These are phyloP conservation scores for Yamadazyma siamensis DNA, from an alignment of 1,139 yeast genomes.

Conservation along the genomic window DNA sequence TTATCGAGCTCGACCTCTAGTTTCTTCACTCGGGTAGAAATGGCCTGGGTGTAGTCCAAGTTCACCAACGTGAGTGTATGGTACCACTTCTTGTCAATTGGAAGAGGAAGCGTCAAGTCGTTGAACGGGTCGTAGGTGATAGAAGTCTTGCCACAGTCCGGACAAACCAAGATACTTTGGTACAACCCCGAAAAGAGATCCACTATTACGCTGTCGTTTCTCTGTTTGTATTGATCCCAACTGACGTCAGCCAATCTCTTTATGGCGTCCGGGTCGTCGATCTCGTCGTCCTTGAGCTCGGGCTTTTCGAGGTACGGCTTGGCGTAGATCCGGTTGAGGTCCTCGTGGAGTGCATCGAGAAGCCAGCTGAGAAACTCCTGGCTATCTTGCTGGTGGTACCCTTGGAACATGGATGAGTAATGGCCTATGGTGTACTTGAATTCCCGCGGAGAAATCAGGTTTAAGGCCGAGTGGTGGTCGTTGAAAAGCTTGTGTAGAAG, in stretches of 20 bases:
- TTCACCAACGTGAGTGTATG: conserved; percentile 64
- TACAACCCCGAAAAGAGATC: conserved; percentile 90
- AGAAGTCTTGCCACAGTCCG: conserved; percentile 75
- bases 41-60: conserved; percentile 34
- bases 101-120: conserved; percentile 87
- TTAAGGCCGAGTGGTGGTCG: conserved; percentile 10
- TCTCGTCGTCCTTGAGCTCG: conserved; percentile 63
- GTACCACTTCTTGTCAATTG: conserved; percentile 73
- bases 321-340: conserved; percentile 72
- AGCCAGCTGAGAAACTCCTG: conserved; percentile 91
- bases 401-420: conserved; percentile 78
- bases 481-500: conserved; percentile 60
- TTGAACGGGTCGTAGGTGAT: conserved; percentile 93
- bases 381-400: conserved; percentile 91
- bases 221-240: conserved; percentile 74
- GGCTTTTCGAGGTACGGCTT: conserved; percentile 93
- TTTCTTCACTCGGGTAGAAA: conserved; percentile 21
- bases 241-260: conserved; percentile 64
- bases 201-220: conserved; percentile 83
- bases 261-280: conserved; percentile 53
- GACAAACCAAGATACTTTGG: conserved; percentile 86
- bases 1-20: conserved; percentile 73
- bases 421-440: conserved; percentile 80
- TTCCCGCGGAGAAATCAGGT: conserved; percentile 60
- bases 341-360: conserved; percentile 91